Conservation (phyloP, 495 filamentous ascomycete species). For the Hypoxylon cercidicola region DNA sequence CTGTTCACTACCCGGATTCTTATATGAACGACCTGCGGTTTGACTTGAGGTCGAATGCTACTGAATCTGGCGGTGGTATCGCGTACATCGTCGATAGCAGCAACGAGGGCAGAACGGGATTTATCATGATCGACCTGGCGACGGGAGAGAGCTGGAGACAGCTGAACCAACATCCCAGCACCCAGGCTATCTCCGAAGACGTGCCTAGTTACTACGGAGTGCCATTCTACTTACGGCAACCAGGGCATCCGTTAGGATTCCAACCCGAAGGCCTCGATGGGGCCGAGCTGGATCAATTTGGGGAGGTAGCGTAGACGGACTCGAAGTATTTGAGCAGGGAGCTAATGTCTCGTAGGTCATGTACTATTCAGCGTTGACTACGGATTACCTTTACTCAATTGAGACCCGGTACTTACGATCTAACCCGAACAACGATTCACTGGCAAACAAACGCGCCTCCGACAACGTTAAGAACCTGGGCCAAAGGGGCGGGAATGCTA, state of each 20-base stretch:
- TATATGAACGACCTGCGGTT: constrained; percentile 58
- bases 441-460: constrained; percentile 49
- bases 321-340: neutral
- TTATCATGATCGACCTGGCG: constrained; percentile 56
- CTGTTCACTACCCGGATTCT: constrained; percentile 51
- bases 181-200: constrained; percentile 43
- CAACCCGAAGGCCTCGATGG: constrained; percentile 52
- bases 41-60: constrained; percentile 50
- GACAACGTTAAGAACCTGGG: constrained; percentile 50
- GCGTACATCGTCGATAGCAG: constrained; percentile 55
- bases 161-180: constrained; percentile 50
- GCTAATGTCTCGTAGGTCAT: constrained; percentile 41
- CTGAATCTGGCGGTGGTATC: constrained; percentile 50
- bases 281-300: constrained; percentile 44
- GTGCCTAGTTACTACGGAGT: constrained; percentile 38
- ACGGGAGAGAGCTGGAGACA: constrained; percentile 55
- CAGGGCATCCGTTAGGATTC: constrained; percentile 41
- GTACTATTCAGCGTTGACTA: constrained; percentile 53
- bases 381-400: constrained; percentile 50
- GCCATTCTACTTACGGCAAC: constrained; percentile 47
- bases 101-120: constrained; percentile 53
- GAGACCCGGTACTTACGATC: constrained; percentile 48
- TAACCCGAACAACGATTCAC: constrained; percentile 40
- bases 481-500: constrained; percentile 51
- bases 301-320: constrained; percentile 26